phyloP scores from a whole-genome alignment of 495 filamentous ascomycete species.

The Xylaria scruposa region DNA sequence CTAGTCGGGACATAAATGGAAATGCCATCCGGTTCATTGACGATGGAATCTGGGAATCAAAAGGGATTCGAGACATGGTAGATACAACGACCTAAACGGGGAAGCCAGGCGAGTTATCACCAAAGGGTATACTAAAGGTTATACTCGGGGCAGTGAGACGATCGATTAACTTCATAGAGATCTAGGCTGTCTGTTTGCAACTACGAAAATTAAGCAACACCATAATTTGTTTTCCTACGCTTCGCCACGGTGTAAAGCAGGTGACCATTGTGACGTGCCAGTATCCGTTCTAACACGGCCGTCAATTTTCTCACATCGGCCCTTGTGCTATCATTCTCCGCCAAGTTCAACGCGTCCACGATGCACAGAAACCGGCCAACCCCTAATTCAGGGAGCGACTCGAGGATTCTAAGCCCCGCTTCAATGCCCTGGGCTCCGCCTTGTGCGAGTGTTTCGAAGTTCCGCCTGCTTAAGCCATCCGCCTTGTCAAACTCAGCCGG shows the following conservation, averaged over 20 bases:
- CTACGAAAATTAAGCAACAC: background rate
- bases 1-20: too few species aligned
- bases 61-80: too few species aligned
- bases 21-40: too few species aligned
- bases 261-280: constrained; percentile 9
- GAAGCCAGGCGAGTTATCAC: constrained; percentile 41
- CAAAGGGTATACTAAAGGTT: constrained; percentile 72
- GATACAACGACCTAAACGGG: too few species aligned
- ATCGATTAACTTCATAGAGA: constrained; percentile 31
- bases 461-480: constrained; percentile 1
- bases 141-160: constrained; percentile 66
- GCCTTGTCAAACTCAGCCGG: constrained; percentile 19
- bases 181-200: background rate
- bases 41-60: too few species aligned
- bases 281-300: constrained; percentile 3
- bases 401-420: constrained; percentile 28
- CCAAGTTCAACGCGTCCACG: constrained; percentile 30
- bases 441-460: constrained; percentile 23
- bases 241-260: constrained; percentile 19
- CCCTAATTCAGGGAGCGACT: constrained; percentile 24
- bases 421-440: constrained; percentile 25
- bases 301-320: constrained; percentile 9
- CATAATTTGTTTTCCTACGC: background rate
- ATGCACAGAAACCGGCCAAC: constrained; percentile 21
- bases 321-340: constrained; percentile 12